Percentiles rank a stretch among this genome's conserved stretches.
phyloP scores from a whole-genome alignment of 2,329 filamentous ascomycete genomes.

The Thielaviopsis musarum region DNA sequence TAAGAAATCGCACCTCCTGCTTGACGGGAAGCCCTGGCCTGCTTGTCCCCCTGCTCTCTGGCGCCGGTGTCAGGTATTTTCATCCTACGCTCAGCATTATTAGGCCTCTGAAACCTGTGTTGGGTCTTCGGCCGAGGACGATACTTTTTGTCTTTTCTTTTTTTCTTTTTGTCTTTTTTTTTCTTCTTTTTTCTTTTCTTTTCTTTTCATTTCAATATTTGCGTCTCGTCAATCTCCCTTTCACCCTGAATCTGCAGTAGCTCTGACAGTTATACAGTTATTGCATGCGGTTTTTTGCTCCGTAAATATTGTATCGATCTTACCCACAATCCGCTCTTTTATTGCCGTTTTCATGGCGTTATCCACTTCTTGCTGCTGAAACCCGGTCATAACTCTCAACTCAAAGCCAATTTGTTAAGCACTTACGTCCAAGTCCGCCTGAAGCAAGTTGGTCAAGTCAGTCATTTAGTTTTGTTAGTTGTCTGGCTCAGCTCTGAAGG shows the following conservation, averaged over 20 bases:
- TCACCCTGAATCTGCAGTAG: background rate
- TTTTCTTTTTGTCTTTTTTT: background rate
- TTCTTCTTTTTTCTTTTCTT: background rate
- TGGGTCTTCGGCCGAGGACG: background rate
- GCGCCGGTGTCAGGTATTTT: background rate
- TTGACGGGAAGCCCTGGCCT: constrained; percentile 10
- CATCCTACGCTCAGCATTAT: background rate
- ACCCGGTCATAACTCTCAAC: background rate
- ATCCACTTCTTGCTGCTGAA: background rate
- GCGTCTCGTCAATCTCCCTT: background rate
- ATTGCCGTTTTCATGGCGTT: background rate
- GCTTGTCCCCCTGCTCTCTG: background rate
- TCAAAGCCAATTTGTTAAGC: no score
- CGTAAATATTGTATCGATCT: background rate
- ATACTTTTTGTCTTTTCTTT: background rate
- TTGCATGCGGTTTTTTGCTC: background rate
- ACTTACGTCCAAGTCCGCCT: background rate
- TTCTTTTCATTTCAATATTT: background rate
- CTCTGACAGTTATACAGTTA: background rate
- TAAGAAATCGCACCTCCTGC: constrained; percentile 8
- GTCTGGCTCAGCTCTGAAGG: background rate
- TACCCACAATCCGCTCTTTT: background rate
- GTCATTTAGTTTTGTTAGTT: no score
- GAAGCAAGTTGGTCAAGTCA: background rate
- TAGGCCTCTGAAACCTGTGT: background rate